phyloP scores from a whole-genome alignment of 495 filamentous ascomycete genomes.

The Aspergillus avenaceus region DNA sequence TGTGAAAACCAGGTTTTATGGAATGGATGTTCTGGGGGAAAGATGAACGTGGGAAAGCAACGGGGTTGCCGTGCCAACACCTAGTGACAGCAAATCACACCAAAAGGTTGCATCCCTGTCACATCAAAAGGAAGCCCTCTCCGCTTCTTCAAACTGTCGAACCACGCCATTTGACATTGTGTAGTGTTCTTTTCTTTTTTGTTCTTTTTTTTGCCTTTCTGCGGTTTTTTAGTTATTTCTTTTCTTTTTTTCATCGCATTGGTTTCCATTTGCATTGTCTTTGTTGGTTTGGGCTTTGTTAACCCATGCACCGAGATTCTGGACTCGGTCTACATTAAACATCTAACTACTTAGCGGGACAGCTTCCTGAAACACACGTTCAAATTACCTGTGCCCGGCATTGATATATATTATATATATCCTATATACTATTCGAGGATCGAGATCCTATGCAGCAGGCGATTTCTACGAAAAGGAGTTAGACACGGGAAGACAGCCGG shows the following conservation, averaged over 20 bases:
- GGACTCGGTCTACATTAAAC: neutral
- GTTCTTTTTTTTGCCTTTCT: neutral
- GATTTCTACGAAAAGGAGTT: neutral
- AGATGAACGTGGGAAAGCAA: constrained; percentile 10
- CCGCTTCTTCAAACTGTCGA: neutral
- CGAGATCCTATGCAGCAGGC: neutral
- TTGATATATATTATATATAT: neutral
- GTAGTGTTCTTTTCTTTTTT: neutral
- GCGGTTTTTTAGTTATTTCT: neutral
- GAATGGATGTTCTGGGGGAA: too few species aligned
- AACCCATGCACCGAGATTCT: neutral
- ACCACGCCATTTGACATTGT: neutral
- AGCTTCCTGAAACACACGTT: neutral
- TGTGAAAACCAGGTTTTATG: too few species aligned
- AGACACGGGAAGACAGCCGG: neutral
- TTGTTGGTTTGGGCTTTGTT: neutral
- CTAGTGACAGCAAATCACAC: constrained; percentile 11
- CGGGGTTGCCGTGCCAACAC: constrained; percentile 35
- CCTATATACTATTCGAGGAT: too few species aligned
- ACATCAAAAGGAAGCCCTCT: neutral
- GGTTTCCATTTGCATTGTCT: neutral
- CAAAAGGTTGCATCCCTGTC: constrained; percentile 9
- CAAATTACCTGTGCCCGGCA: neutral
- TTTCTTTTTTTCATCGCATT: constrained; percentile 1
- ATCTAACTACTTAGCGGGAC: neutral